Base-by-base conservation (phyloP, 2,329 filamentous ascomycete species). In the Penicillium olsonii region DNA sequence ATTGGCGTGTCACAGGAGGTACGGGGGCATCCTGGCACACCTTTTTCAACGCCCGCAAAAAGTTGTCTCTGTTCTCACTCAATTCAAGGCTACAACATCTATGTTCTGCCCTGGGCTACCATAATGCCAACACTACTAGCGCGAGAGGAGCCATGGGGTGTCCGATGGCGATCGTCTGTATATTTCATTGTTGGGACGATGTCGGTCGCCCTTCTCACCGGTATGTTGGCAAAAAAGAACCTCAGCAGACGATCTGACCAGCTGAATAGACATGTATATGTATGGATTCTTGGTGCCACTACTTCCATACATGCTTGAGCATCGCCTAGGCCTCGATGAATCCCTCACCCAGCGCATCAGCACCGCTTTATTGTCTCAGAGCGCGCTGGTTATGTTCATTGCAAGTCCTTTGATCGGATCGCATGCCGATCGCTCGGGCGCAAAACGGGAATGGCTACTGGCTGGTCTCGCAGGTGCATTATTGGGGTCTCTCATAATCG, bases 221-320 rank as follows among this genome's bases (percentile, higher is more conserved):
- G 57, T 60, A 50, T 24, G 45, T 10, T 24, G 12, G 18, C 12
- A 6, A 29, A 12, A 15, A 31, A n/a, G 12, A 7, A 12, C 7
- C 12, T n/a, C 12, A 31, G n/a, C 12, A 31, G 7, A n/a, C 29
- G 4, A 5, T n/a, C 29, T 45, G 11, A 50, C 24, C 9, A 8
- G 4, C 7, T 15, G 1, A 7, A 17, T 44, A 67, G 65, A 67
- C 37, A 56, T 55, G 11, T 67, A 66, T 17, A 56, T 68, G 1
- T 66, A 63, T 42, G 55, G 55, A 10, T 67, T 68, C 26, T 46
- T 68, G n/a, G 60, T 68, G 1, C 65, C 66, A 2, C 63, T 68
- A 33, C 57, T 69, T 5, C 62, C 62, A 3, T 63, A 61, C 15
- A 53, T 68, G 8, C 42, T 68, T 3, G 58, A 66, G 47, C 50